Base-by-base conservation (phyloP, 139 green algal genomes). In the Coelastrella sp. region DNA sequence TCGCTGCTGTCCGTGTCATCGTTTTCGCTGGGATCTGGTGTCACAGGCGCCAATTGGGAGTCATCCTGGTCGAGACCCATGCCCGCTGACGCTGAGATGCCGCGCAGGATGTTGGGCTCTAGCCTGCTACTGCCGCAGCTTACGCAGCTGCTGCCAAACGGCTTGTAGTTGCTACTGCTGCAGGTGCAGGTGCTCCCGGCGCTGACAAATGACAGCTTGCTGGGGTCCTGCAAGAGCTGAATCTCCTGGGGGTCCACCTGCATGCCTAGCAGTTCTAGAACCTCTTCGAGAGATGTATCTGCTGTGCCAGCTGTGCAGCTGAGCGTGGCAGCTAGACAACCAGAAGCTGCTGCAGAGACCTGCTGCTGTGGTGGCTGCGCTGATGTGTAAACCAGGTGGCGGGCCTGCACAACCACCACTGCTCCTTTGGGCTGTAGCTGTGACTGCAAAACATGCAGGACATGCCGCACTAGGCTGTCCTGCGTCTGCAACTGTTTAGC, bases 401-500 rank as follows among this genome's bases (percentile, higher is more conserved):
- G 86, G 0, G 95, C 97, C 13, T 96, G 86, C 19, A 98, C 85
- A 13, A 98, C 80, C 6, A 98, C 95, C 0, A 94, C 92, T n/a
- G 93, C 94, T 8, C 95, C 96, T 14, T 90, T 47, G 64, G 93
- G 92, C 2, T 80, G 32, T 20, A 97, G 84, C 86, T 92, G 83
- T n/a, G 88, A 61, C 68, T 93, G 73, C 85, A 97, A 88, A 59
- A 92, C 91, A 5, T 78, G 54, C 57, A 93, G 65, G 16, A 98
- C 88, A 5, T 95, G 95, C 22, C 66, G 59, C 10, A 94, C 85
- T 10, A 99, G 90, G 22, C 94, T 83, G 83, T 96, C 79, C 94
- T 98, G 95, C 4, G 75, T 94, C 89, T 98, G 95, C 85, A 99
- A 87, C 10, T 95, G 93, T 83, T 95, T 95, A 3, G 97, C 94